phyloP scores from a whole-genome alignment of 768 basidiomycete species.

The Kwoniella sp. region DNA sequence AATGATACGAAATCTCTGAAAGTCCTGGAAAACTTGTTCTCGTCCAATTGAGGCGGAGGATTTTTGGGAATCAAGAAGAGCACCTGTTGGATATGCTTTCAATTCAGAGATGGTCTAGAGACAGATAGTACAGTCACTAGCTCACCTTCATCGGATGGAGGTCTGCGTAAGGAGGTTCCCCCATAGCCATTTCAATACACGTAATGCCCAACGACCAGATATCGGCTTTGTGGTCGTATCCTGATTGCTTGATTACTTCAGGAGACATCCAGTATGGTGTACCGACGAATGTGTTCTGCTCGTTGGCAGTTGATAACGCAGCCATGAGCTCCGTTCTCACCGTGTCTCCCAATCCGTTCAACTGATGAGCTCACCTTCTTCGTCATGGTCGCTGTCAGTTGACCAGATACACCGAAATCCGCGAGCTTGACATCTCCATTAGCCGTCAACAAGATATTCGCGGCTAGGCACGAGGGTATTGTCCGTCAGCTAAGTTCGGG shows the following conservation, averaged over 20 bases:
- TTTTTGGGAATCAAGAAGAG: slow-evolving; percentile 98
- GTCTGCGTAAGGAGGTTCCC: slow-evolving; percentile 97
- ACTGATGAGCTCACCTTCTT: slow-evolving; percentile 48
- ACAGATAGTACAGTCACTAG: neutral
- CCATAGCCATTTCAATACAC: slow-evolving; percentile 94
- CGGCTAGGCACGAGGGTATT: slow-evolving; percentile 3
- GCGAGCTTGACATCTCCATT: slow-evolving; percentile 77
- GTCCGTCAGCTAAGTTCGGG: neutral
- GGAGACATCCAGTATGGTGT: slow-evolving; percentile 99
- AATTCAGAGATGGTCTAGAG: too few species aligned
- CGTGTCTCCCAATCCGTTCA: too few species aligned
- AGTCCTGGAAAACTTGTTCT: slow-evolving; percentile 77
- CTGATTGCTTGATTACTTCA: slow-evolving; percentile 98
- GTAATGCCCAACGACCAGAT: slow-evolving; percentile 93
- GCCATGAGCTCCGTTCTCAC: neutral
- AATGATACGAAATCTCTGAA: slow-evolving; percentile 92
- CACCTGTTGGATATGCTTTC: slow-evolving; percentile 65
- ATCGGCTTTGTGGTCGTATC: slow-evolving; percentile 98
- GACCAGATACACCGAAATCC: slow-evolving; percentile 98
- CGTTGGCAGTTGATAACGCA: slow-evolving; percentile 52
- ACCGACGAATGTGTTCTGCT: slow-evolving; percentile 97
- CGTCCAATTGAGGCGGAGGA: slow-evolving; percentile 85
- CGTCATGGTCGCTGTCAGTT: slow-evolving; percentile 63
- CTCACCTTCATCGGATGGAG: slow-evolving; percentile 97
- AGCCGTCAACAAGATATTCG: slow-evolving; percentile 41